phyloP scores from a whole-genome alignment of 1,284 basidiomycete genomes.

The Leccinum cinnamomeum region DNA sequence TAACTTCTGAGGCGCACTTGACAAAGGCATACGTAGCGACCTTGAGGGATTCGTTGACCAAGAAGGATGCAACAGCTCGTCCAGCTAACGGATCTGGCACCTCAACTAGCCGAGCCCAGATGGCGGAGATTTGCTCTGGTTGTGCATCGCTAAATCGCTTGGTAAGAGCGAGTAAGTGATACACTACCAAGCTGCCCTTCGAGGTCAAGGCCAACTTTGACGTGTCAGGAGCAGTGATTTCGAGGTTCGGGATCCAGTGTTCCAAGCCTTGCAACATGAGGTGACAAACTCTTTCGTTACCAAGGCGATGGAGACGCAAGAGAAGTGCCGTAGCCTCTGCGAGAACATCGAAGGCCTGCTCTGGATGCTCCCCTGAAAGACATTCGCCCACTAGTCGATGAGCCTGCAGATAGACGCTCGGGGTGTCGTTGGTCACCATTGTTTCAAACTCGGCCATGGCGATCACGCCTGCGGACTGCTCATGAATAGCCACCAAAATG shows the following conservation, averaged over 20 bases:
- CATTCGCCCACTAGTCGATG: conserved; percentile 78
- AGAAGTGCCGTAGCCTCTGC: conserved; percentile 76
- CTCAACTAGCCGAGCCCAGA: conserved; percentile 76
- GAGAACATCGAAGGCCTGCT: conserved; percentile 68
- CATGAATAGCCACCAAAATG: conserved; percentile 74
- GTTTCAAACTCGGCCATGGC: conserved; percentile 74
- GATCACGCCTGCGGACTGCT: conserved; percentile 58
- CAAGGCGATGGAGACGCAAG: conserved; percentile 61
- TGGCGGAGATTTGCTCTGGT: conserved; percentile 79
- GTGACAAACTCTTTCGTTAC: conserved; percentile 48
- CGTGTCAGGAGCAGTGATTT: conserved; percentile 44
- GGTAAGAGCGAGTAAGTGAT: conserved; percentile 85
- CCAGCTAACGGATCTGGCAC: conserved; percentile 72
- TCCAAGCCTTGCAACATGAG: conserved; percentile 73
- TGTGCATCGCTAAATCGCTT: conserved; percentile 75
- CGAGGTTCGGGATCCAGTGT: conserved; percentile 77
- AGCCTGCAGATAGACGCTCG: conserved; percentile 79
- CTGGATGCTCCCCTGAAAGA: conserved; percentile 79
- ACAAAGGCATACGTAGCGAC: conserved; percentile 81
- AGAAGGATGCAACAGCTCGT: conserved; percentile 78
- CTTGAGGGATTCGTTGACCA: conserved; percentile 86
- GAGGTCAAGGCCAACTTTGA: conserved; percentile 44
- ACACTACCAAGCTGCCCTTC: conserved; percentile 69
- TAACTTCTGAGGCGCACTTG: conserved; percentile 76
- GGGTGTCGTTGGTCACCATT: conserved; percentile 70